A percentile compares a stretch with the other conserved stretches of the same genome.
Conservation (phyloP, 108 stramenopile species). For the Stephanodiscus triporus region DNA sequence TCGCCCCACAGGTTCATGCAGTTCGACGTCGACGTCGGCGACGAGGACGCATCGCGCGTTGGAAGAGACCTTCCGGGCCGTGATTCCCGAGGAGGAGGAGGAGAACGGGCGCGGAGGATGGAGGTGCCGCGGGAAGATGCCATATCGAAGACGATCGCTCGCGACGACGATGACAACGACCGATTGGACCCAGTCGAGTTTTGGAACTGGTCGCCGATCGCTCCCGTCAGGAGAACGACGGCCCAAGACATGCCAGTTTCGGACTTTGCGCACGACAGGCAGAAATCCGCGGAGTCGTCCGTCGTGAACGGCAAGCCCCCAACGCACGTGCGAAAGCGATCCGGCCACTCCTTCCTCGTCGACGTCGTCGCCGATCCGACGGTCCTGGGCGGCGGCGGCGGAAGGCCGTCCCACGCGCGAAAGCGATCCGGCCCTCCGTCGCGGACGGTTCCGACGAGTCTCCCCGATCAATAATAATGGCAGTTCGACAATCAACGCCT, state of each 20-base stretch:
- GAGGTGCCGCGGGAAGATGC: too few relatives aligned
- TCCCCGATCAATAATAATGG: background rate
- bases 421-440: background rate
- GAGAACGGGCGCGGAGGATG: background rate
- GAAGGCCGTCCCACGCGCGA: background rate
- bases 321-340: too few relatives aligned
- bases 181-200: background rate
- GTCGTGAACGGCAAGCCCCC: too few relatives aligned
- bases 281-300: too few relatives aligned
- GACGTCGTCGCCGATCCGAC: too few relatives aligned
- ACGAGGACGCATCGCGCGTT: constrained; percentile 69
- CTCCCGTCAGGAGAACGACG: background rate
- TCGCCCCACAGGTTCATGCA: constrained; percentile 76
- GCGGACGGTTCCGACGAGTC: background rate
- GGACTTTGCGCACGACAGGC: background rate
- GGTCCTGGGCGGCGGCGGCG: too few relatives aligned
- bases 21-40: constrained; percentile 59
- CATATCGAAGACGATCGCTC: background rate
- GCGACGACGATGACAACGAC: background rate
- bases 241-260: background rate
- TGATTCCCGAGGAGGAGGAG: background rate
- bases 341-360: too few relatives aligned
- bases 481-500: constrained; percentile 4
- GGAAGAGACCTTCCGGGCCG: constrained; percentile 54
- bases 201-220: constrained; percentile 23